A percentile compares a stretch with the other conserved stretches of the same genome.
Evolutionary conservation across 2,329 filamentous ascomycete genomes (phyloP).

Genomic region (Colletotrichum sansevieriae): DNA sequence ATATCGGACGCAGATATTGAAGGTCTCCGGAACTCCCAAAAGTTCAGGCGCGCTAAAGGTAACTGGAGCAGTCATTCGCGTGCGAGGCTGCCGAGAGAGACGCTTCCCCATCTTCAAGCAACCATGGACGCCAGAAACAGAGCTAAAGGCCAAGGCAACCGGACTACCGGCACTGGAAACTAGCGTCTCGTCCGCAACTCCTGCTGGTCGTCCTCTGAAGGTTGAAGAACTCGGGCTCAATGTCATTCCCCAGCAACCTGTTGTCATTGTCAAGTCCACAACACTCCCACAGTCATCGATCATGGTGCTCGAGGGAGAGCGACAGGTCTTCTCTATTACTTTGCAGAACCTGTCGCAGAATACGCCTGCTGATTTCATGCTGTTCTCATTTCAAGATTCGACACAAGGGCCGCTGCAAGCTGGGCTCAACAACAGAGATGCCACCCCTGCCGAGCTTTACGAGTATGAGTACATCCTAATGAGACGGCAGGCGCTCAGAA

Average conservation of each 20-base stretch:
- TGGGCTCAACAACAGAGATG: constrained; percentile 81
- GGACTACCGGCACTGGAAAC: constrained; percentile 72
- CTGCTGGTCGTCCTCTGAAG: constrained; percentile 58
- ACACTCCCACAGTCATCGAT: constrained; percentile 86
- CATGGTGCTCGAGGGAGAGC: constrained; percentile 94
- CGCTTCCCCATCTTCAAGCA: constrained; percentile 86
- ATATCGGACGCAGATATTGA: constrained; percentile 84
- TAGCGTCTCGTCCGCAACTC: constrained; percentile 54
- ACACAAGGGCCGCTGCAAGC: constrained; percentile 82
- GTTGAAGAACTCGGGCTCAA: constrained; percentile 71
- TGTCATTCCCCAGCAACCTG: constrained; percentile 84
- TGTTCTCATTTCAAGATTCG: constrained; percentile 92
- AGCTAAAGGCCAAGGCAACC: constrained; percentile 81
- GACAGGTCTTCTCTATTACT: constrained; percentile 80
- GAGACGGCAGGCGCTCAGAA: constrained; percentile 76
- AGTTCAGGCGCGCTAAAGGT: constrained; percentile 78
- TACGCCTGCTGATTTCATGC: constrained; percentile 83
- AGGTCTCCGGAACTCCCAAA: constrained; percentile 76
- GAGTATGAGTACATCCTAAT: constrained; percentile 87
- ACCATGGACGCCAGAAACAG: constrained; percentile 78
- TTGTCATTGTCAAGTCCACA: constrained; percentile 80
- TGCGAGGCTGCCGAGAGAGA: constrained; percentile 84
- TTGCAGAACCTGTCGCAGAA: constrained; percentile 80
- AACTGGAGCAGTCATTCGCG: constrained; percentile 82
- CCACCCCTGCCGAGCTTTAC: constrained; percentile 83